Conservation (phyloP, 208 protist species). For the Acanthamoeba rhysodes region DNA sequence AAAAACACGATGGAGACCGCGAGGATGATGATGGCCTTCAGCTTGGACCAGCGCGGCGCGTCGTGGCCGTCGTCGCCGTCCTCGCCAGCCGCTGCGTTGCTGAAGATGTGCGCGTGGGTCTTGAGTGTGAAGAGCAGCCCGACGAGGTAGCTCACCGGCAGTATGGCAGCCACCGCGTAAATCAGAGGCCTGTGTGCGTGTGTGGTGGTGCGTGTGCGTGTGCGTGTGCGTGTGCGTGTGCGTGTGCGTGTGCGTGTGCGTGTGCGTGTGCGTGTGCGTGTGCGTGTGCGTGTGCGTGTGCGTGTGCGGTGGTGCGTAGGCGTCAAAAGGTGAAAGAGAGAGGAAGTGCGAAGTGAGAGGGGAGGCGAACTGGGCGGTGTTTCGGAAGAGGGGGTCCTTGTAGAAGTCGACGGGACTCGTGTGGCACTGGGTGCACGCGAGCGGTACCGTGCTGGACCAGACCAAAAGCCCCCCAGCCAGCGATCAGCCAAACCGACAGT, state of each 20-base stretch:
- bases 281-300: too few species aligned
- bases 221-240: too few species aligned
- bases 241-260: too few species aligned
- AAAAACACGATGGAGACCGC: conserved; percentile 77
- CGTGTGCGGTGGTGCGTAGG: neutral
- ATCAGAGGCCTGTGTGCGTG: conserved; percentile 70
- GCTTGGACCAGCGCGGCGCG: conserved; percentile 81
- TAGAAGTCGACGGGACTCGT: conserved; percentile 3
- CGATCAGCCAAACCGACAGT: neutral
- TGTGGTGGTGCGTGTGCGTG: too few species aligned
- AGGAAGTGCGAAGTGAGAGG: neutral
- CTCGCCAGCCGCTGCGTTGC: neutral
- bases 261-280: too few species aligned
- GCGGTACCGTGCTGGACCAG: neutral
- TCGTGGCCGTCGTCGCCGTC: conserved; percentile 63
- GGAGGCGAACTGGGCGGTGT: neutral
- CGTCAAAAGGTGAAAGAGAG: neutral
- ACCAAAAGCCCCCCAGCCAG: neutral
- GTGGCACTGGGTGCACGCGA: neutral
- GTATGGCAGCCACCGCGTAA: conserved; percentile 82
- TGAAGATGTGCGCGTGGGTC: conserved; percentile 87
- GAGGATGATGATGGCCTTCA: conserved; percentile 82
- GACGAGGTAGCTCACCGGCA: conserved; percentile 88
- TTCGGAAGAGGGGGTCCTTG: neutral
- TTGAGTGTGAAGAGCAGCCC: conserved; percentile 90